Conservation (phyloP, 495 filamentous ascomycete genomes). For the Neurospora pannonica region DNA sequence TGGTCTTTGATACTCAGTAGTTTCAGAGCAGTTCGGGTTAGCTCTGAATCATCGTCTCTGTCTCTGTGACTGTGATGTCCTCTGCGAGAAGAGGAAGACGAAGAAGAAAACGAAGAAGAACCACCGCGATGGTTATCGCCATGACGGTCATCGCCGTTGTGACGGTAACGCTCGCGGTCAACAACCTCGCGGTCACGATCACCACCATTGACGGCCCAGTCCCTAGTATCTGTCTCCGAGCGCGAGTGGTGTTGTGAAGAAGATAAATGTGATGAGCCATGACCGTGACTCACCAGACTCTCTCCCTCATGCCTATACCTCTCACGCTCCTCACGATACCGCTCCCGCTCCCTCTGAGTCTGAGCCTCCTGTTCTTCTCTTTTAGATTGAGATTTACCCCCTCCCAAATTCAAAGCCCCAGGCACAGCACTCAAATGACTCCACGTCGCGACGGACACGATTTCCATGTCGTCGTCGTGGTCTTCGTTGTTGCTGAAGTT, state of each 20-base stretch:
- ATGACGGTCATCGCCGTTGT: neutral
- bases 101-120: slow-evolving; percentile 59
- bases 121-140: no score
- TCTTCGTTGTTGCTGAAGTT: neutral
- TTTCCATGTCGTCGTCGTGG: neutral
- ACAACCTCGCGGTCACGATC: neutral
- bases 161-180: slow-evolving; percentile 12
- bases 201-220: neutral
- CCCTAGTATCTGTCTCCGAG: neutral
- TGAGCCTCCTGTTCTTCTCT: neutral
- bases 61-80: slow-evolving; percentile 38
- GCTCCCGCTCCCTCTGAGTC: neutral
- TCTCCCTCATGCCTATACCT: neutral
- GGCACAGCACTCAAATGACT: neutral
- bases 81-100: slow-evolving; percentile 74
- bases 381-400: neutral
- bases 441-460: neutral
- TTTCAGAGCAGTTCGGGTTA: neutral
- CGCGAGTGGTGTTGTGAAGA: neutral
- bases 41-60: neutral
- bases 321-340: neutral
- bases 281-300: neutral
- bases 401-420: neutral
- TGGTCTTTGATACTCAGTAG: neutral
- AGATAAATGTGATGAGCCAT: neutral